A percentile compares a stretch with the other conserved stretches of the same genome.
phyloP scores from a whole-genome alignment of 1,284 basidiomycete genomes.

The Malassezia psittaci region DNA sequence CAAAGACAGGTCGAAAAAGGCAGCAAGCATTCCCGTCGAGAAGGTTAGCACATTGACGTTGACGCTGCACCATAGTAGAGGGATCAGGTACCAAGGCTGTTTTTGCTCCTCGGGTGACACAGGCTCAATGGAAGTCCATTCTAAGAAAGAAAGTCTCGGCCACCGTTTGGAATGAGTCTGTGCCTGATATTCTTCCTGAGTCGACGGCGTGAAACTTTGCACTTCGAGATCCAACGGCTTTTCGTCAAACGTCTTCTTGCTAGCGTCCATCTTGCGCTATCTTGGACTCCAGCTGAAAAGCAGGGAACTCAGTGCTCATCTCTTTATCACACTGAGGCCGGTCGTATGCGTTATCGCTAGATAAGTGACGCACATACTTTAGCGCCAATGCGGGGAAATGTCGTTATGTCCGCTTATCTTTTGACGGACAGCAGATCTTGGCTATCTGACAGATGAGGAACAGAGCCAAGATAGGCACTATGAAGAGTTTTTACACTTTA shows the following conservation, averaged over 20 bases:
- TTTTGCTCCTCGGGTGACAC: neutral
- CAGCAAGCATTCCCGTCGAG: conserved; percentile 56
- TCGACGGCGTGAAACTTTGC: neutral
- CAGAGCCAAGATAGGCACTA: no score
- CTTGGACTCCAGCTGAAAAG: no score
- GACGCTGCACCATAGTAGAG: neutral
- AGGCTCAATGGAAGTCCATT: conserved; percentile 3
- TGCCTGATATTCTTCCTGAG: neutral
- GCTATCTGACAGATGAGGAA: no score
- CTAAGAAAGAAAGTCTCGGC: neutral
- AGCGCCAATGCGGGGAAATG: no score
- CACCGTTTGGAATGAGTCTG: neutral
- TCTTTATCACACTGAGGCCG: no score
- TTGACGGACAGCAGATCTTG: no score
- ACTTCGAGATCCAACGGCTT: neutral
- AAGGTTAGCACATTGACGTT: conserved; percentile 49
- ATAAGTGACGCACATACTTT: no score
- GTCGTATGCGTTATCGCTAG: no score
- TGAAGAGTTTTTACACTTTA: no score
- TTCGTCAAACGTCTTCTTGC: neutral
- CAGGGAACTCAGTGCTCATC: neutral
- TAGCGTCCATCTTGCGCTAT: neutral
- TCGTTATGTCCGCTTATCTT: no score
- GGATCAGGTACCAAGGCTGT: neutral
- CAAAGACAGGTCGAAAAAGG: conserved; percentile 54